Evolutionary conservation across 495 filamentous ascomycete species (phyloP).

Genomic region (Hypoxylon rickii): DNA sequence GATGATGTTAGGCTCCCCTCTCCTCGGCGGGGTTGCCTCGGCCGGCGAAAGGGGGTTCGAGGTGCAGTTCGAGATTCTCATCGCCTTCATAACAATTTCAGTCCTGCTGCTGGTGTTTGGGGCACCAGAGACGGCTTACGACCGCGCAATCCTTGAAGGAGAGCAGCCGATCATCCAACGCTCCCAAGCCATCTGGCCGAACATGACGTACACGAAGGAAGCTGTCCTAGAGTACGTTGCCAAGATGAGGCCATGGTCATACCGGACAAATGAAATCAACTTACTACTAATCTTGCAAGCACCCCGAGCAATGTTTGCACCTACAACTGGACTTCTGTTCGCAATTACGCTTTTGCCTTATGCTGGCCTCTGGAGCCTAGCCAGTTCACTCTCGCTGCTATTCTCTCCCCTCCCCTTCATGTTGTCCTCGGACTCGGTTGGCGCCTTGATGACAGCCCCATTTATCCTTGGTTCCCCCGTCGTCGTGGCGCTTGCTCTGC

Average conservation of each 20-base stretch:
- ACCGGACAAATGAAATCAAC: constrained; percentile 31
- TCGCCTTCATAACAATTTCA: constrained; percentile 49
- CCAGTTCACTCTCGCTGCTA: constrained; percentile 49
- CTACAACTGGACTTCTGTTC: constrained; percentile 50
- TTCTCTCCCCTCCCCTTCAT: constrained; percentile 51
- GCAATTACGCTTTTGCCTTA: constrained; percentile 47
- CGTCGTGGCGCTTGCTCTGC: constrained; percentile 32
- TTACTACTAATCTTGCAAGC: constrained; percentile 42
- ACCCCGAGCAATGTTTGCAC: constrained; percentile 50
- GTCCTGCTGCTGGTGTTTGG: constrained; percentile 50
- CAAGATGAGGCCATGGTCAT: constrained; percentile 47
- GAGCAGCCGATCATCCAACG: constrained; percentile 37
- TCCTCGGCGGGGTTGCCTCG: constrained; percentile 54
- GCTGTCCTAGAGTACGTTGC: constrained; percentile 39
- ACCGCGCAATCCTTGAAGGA: constrained; percentile 39
- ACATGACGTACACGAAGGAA: constrained; percentile 36
- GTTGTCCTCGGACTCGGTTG: constrained; percentile 44
- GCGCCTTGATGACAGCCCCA: constrained; percentile 48
- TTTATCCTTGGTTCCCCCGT: constrained; percentile 43
- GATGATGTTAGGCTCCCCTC: constrained; percentile 54
- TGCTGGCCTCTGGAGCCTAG: constrained; percentile 48
- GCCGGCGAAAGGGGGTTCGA: constrained; percentile 41
- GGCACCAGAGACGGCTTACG: constrained; percentile 55
- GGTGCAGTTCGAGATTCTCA: constrained; percentile 53
- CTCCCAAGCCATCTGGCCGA: constrained; percentile 40